These are phyloP conservation scores for Mucor sp. DNA, from an alignment of 371 early-diverging fungal species.

Conservation along the genomic window DNA sequence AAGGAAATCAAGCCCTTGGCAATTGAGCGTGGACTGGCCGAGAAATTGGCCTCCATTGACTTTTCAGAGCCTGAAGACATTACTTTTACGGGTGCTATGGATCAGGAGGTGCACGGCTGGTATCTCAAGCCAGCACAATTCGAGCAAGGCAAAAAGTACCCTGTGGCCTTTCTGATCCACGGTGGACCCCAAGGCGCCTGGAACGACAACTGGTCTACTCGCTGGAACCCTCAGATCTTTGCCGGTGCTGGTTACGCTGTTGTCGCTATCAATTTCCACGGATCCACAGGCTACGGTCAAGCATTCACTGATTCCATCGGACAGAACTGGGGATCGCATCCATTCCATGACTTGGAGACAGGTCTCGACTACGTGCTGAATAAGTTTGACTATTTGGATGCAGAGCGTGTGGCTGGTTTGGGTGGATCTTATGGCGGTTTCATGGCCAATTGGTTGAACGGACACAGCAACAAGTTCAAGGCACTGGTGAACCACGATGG, in stretches of 20 bases:
- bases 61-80: conserved; percentile 60
- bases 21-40: conserved; percentile 29
- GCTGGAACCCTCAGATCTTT: conserved; percentile 81
- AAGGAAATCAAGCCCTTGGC: conserved; percentile 11
- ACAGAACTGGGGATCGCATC: conserved; percentile 79
- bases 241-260: conserved; percentile 75
- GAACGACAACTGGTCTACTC: conserved; percentile 67
- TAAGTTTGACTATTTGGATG: conserved; percentile 63
- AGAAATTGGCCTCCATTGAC: conserved; percentile 34
- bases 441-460: conserved; percentile 80
- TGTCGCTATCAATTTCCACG: conserved; percentile 79
- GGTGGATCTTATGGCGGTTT: conserved; percentile 88
- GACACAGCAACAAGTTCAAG: conserved; percentile 62
- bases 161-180: conserved; percentile 83
- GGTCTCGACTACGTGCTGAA: conserved; percentile 72
- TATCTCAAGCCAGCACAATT: conserved; percentile 70
- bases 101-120: conserved; percentile 73
- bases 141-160: conserved; percentile 63
- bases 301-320: conserved; percentile 73
- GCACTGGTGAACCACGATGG: conserved; percentile 87
- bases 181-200: conserved; percentile 86
- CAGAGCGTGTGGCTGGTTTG: conserved; percentile 62
- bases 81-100: conserved; percentile 67
- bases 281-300: conserved; percentile 86
- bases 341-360: conserved; percentile 74